These are phyloP conservation scores for Podospora conica DNA, from an alignment of 495 filamentous ascomycete species.

Conservation along the genomic window DNA sequence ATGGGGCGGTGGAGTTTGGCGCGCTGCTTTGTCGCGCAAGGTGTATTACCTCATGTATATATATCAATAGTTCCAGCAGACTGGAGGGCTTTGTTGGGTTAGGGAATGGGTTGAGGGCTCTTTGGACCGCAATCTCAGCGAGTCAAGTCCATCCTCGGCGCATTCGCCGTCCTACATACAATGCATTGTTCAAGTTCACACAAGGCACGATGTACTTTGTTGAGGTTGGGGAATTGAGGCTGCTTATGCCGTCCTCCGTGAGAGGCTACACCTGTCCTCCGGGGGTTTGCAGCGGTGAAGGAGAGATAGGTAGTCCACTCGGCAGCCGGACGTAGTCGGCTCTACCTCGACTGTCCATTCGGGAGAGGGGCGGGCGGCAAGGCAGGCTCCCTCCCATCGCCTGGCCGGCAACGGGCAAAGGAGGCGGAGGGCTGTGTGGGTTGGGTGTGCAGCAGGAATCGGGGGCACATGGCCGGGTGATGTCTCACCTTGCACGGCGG, in stretches of 20 bases:
- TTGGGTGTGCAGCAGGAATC: background rate
- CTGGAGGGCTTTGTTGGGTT: background rate
- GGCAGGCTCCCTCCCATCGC: background rate
- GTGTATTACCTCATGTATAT: background rate
- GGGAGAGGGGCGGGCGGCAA: background rate
- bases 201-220: background rate
- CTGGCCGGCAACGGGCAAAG: too few species aligned
- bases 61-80: background rate
- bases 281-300: too few species aligned
- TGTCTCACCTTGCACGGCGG: slow-evolving; percentile 4
- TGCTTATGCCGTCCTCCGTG: background rate
- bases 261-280: background rate
- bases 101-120: background rate
- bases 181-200: background rate
- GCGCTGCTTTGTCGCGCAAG: background rate
- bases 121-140: background rate
- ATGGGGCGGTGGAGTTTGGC: background rate
- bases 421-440: background rate
- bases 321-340: background rate
- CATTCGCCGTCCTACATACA: background rate
- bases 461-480: background rate
- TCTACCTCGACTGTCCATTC: background rate
- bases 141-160: background rate
- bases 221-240: background rate
- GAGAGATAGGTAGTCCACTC: background rate